phyloP scores from a whole-genome alignment of 805 yeast genomes.

The Teunomyces lycoperdinae region DNA sequence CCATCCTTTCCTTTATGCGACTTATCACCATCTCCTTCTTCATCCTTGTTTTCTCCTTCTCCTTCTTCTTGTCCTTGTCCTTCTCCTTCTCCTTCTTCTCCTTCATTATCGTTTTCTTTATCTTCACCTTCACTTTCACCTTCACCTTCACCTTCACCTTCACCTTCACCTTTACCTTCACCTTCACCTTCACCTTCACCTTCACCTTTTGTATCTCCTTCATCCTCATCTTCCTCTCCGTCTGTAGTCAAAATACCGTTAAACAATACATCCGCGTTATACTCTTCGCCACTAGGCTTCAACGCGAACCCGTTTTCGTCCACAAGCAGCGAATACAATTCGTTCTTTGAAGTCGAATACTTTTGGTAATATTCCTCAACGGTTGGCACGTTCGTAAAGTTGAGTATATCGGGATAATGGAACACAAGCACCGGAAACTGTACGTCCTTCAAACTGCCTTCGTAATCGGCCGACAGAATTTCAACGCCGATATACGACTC shows the following conservation, averaged over 20 bases:
- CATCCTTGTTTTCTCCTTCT: background rate
- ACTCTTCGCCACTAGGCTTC: slow-evolving; percentile 2
- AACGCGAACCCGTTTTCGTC: slow-evolving; percentile 15
- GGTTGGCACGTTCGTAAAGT: slow-evolving; percentile 18
- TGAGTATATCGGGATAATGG: slow-evolving; percentile 19
- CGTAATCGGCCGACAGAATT: slow-evolving; percentile 8
- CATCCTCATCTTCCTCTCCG: background rate
- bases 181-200: background rate
- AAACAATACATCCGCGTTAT: background rate
- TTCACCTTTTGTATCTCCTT: background rate
- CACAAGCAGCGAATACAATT: slow-evolving; percentile 2
- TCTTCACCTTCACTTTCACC: slow-evolving; percentile 8
- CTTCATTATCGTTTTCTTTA: slow-evolving; percentile 4
- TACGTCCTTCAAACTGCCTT: slow-evolving; percentile 5
- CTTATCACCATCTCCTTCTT: background rate
- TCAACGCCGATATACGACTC: slow-evolving; percentile 10
- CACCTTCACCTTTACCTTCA: background rate
- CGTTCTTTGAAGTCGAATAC: slow-evolving; percentile 2
- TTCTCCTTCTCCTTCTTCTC: background rate
- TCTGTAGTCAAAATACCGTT: background rate
- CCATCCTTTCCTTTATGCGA: background rate
- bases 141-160: slow-evolving; percentile 3
- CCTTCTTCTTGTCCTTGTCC: background rate
- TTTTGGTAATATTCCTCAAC: slow-evolving; percentile 11
- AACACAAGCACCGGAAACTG: slow-evolving; percentile 24